Conservation (phyloP, 2,329 filamentous ascomycete genomes). For the Diaporthe sp. region DNA sequence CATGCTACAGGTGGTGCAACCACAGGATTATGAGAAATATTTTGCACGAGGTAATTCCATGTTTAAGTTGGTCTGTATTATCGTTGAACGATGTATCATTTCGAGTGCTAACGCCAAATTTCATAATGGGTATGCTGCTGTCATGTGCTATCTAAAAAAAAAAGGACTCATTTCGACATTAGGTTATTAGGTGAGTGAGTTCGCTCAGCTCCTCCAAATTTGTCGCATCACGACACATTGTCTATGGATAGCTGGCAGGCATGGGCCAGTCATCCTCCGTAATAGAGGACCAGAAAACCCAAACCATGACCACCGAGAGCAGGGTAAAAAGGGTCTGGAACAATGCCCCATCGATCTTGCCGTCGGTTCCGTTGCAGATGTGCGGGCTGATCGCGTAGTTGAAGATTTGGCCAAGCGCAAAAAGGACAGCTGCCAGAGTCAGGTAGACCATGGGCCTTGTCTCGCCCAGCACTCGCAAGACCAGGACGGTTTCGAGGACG, state of each 20-base stretch:
- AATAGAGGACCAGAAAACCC: slow-evolving; percentile 99
- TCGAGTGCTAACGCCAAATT: slow-evolving; percentile 8
- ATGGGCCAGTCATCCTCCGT: slow-evolving; percentile 98
- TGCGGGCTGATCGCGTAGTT: slow-evolving; percentile 94
- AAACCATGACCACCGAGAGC: slow-evolving; percentile 84
- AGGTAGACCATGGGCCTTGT: slow-evolving; percentile 94
- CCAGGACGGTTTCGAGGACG: slow-evolving; percentile 84
- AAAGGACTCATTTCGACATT: slow-evolving; percentile 31
- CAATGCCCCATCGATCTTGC: slow-evolving; percentile 91
- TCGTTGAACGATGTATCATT: not conserved
- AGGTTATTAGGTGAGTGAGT: slow-evolving; percentile 13
- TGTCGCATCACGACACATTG: not conserved
- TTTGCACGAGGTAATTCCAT: not conserved
- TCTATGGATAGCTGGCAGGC: slow-evolving; percentile 53
- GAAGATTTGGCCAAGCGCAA: slow-evolving; percentile 94
- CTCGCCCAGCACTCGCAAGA: slow-evolving; percentile 89
- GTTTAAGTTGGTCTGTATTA: too few species aligned
- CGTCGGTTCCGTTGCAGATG: slow-evolving; percentile 85
- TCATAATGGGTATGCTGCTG: slow-evolving; percentile 24
- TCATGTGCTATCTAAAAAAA: slow-evolving; percentile 20
- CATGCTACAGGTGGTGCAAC: not conserved
- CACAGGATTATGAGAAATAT: not conserved
- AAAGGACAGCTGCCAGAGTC: slow-evolving; percentile 79
- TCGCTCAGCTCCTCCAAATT: not conserved
- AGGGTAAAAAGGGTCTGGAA: slow-evolving; percentile 96